Conservation (phyloP, 2,329 filamentous ascomycete genomes). For the Penicillium glabrum region DNA sequence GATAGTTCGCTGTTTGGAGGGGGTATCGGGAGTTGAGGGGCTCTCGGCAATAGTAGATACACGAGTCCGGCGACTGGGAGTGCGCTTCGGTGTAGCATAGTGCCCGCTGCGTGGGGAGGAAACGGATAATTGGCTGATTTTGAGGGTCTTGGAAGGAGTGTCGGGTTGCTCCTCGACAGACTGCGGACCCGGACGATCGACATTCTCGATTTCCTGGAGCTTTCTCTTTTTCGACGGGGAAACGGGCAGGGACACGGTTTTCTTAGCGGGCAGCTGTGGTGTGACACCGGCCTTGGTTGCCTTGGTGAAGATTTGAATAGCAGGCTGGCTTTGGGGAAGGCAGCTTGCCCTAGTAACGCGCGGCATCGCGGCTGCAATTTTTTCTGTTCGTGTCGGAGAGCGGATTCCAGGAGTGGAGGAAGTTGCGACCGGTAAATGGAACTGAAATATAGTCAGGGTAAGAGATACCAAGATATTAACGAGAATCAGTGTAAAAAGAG, state of each 20-base stretch:
- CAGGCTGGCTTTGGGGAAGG: constrained; percentile 38
- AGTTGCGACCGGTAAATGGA: constrained; percentile 11
- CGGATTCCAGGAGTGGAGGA: neutral
- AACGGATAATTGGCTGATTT: constrained; percentile 32
- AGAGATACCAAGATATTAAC: constrained; percentile 18
- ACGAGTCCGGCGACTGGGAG: constrained; percentile 50
- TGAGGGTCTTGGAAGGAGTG: constrained; percentile 36
- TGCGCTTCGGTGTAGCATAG: constrained; percentile 24
- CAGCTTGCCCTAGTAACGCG: constrained; percentile 29
- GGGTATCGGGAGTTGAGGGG: constrained; percentile 22
- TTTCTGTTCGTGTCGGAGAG: constrained; percentile 5
- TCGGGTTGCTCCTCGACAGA: constrained; percentile 19
- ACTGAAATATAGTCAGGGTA: constrained; percentile 18
- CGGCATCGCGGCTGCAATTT: constrained; percentile 30
- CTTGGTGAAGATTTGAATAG: constrained; percentile 46
- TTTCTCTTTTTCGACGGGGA: constrained; percentile 44
- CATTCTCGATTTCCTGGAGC: constrained; percentile 34
- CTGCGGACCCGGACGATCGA: constrained; percentile 26
- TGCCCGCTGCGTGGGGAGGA: constrained; percentile 33
- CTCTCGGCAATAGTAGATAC: constrained; percentile 31
- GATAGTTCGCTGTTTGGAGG: constrained; percentile 28
- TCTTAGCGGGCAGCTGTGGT: constrained; percentile 32
- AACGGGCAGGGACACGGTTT: constrained; percentile 28
- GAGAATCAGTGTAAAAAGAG: constrained; percentile 2
- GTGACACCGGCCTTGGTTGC: constrained; percentile 43